Evolutionary conservation across 495 filamentous ascomycete species (phyloP).

Genomic region (Aspergillus leporis): DNA sequence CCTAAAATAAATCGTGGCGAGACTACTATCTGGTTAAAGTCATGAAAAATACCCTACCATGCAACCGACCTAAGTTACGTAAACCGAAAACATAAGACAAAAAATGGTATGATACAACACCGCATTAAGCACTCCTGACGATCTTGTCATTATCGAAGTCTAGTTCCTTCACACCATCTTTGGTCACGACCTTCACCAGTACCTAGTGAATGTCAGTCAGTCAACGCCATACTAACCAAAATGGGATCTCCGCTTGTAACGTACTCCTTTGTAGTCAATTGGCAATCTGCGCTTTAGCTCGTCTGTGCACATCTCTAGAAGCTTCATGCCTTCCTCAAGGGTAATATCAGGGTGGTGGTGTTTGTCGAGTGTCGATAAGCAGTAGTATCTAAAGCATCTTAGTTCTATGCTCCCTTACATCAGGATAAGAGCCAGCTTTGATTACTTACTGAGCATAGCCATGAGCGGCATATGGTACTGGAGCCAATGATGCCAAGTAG

Average conservation of each 20-base stretch:
- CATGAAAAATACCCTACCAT: constrained; percentile 21
- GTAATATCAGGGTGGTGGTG: constrained; percentile 93
- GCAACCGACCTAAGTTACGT: constrained; percentile 29
- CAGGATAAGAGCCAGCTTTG: not conserved
- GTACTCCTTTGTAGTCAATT: constrained; percentile 93
- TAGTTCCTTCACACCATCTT: constrained; percentile 81
- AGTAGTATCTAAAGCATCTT: constrained; percentile 71
- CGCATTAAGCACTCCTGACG: constrained; percentile 63
- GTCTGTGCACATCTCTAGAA: constrained; percentile 90
- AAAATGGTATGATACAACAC: constrained; percentile 46
- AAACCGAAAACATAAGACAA: constrained; percentile 25
- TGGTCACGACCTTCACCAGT: constrained; percentile 87
- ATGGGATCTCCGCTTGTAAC: constrained; percentile 20
- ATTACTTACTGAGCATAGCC: constrained; percentile 90
- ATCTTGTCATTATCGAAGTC: constrained; percentile 78
- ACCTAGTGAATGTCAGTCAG: constrained; percentile 45
- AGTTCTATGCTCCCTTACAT: constrained; percentile 12
- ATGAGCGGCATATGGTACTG: constrained; percentile 92
- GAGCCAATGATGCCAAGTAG: constrained; percentile 86
- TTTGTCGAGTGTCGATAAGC: constrained; percentile 93
- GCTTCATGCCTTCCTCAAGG: constrained; percentile 83
- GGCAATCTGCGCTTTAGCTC: constrained; percentile 94
- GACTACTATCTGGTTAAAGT: constrained; percentile 20
- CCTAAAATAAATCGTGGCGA: constrained; percentile 9
- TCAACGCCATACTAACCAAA: constrained; percentile 2